phyloP scores from a whole-genome alignment of 371 early-diverging fungal species.

The Actinomortierella ambigua region DNA sequence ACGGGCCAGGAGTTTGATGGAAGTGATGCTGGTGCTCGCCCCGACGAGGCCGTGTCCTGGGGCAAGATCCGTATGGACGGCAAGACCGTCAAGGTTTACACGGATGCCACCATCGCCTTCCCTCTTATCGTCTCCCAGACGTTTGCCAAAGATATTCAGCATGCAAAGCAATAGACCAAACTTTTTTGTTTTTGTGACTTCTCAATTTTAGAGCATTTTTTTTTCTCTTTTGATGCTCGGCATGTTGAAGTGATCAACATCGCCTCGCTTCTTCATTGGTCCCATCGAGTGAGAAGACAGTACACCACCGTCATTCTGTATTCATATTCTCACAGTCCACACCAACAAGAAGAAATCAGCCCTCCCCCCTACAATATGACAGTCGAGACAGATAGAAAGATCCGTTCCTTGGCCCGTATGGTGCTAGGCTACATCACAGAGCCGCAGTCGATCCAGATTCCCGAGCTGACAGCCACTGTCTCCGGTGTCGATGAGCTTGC shows the following conservation, averaged over 20 bases:
- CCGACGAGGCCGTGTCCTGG: constrained; percentile 99
- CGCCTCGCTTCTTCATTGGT: no score
- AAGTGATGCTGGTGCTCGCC: constrained; percentile 98
- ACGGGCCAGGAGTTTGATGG: constrained; percentile 99
- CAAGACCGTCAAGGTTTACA: constrained; percentile 93
- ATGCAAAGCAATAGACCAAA: constrained; percentile 8
- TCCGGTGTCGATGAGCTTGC: constrained; percentile 18
- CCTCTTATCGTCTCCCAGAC: constrained; percentile 95
- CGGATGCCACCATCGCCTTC: constrained; percentile 97
- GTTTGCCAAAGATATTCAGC: constrained; percentile 72
- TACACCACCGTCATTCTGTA: no score
- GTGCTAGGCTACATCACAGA: constrained; percentile 34
- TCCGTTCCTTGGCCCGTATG: constrained; percentile 37
- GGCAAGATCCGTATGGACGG: constrained; percentile 95
- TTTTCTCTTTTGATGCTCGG: no score
- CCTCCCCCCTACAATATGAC: constrained; percentile 31
- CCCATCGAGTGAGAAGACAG: no score
- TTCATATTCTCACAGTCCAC: no score
- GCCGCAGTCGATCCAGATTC: constrained; percentile 30
- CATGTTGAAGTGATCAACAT: no score
- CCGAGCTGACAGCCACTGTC: constrained; percentile 25
- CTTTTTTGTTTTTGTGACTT: no score
- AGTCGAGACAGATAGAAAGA: constrained; percentile 40
- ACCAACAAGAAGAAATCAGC: no score
- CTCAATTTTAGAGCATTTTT: no score